Percentiles rank a stretch among this genome's conserved stretches.
These are phyloP conservation scores for Scopulariopsis brevicaulis DNA, from an alignment of 2,329 filamentous ascomycete genomes.

Conservation along the genomic window DNA sequence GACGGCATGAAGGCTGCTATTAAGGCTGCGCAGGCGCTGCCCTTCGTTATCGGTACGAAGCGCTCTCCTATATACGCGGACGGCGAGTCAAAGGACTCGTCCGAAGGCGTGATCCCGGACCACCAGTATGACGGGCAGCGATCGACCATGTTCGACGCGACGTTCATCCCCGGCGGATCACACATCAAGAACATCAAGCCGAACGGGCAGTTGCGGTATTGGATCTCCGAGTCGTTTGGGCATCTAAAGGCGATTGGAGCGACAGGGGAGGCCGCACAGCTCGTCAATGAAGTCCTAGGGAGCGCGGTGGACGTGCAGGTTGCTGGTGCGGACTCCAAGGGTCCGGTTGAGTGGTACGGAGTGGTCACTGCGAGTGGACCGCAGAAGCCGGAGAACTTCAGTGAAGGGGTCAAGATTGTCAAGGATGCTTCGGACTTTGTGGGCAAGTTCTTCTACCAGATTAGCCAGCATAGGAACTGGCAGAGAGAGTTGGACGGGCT, in stretches of 20 bases:
- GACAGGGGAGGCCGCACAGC: conserved; percentile 57
- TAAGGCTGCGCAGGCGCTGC: conserved; percentile 49
- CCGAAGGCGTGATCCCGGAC: conserved; percentile 51
- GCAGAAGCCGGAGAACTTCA: conserved; percentile 43
- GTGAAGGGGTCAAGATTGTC: conserved; percentile 48
- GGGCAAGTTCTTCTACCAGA: conserved; percentile 56
- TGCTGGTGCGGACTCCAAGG: conserved; percentile 24
- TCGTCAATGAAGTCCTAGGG: conserved; percentile 41
- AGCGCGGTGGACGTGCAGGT: conserved; percentile 23
- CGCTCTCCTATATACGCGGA: conserved; percentile 55
- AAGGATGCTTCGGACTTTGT: conserved; percentile 61
- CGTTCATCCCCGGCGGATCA: conserved; percentile 65
- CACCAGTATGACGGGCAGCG: conserved; percentile 74
- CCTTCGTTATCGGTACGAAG: conserved; percentile 61
- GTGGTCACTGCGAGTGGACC: conserved; percentile 54
- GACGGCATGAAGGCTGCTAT: conserved; percentile 53
- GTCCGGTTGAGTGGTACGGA: conserved; percentile 56
- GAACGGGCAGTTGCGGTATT: conserved; percentile 65
- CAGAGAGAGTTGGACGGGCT: conserved; percentile 63
- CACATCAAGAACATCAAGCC: conserved; percentile 52
- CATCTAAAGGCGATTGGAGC: conserved; percentile 72
- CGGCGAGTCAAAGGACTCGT: conserved; percentile 37
- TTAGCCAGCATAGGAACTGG: conserved; percentile 65
- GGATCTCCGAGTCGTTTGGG: conserved; percentile 69
- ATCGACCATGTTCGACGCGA: conserved; percentile 69